Evolutionary conservation across 805 yeast species (phyloP), one percentile per base, ranked within the genome.

Genomic region (Candida sithepensis): DNA sequence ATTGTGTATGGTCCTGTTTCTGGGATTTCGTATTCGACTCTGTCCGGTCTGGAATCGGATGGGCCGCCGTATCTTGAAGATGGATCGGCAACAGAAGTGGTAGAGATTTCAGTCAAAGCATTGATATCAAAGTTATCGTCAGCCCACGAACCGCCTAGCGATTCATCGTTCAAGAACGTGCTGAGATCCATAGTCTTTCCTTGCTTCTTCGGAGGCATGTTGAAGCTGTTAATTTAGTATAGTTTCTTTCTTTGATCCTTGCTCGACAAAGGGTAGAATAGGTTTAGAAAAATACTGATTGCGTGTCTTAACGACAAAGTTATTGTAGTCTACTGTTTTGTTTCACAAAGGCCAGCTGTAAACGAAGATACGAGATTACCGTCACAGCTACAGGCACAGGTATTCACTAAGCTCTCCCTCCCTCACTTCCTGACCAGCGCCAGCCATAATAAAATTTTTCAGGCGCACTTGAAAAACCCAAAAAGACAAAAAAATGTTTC

Each of bases 1-100:
- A 96, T 97, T 60, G 87, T 85, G 76, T 69, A 94, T 46, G 99
- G 99, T 18, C 97, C 90, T 44, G 71, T 77, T 59, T 89, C 92
- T 41, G 99, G 99, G 51, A 94, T 76, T 39, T 96, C 96, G 57
- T 71, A 85, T 63, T 85, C 91, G 33, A 72, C 75, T 68, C 88
- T 78, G 53, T 78, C 80, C 54, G 71, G 70, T 55, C 72, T 59
- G 44, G 67, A 65, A 43, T 61, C 67, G 44, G 59, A 30, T 30
- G 13, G 34, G 14, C 34, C 49, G 26, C 49, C 49, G 23, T 24
- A 28, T 24, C 47, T 49, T 16, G 51, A 47, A 40, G 47, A 14
- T 10, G 42, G 36, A 33, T 45, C 43, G 26, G 68, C 61, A 48
- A 39, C 8, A 21, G 38, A 38, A 7, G 51, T 16, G 7, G 53